These are phyloP conservation scores for Microglena sp. DNA, from an alignment of 139 green algal species.

Conservation along the genomic window DNA sequence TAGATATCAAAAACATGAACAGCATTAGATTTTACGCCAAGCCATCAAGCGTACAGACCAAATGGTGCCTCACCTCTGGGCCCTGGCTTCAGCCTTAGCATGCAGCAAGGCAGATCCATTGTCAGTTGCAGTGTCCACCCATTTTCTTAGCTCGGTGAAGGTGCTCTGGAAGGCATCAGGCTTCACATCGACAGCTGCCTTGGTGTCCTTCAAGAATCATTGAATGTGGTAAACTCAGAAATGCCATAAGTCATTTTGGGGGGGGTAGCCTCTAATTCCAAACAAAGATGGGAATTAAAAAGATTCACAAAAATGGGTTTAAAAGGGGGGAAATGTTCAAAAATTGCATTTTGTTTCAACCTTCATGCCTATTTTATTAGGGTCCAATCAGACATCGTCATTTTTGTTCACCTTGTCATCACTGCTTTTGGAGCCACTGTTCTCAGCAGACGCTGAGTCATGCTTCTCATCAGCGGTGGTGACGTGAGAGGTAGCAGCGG, in stretches of 20 bases:
- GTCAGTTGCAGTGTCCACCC: slow-evolving; percentile 7
- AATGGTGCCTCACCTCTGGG: no score
- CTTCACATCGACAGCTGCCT: background rate
- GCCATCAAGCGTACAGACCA: no score
- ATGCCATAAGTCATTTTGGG: background rate
- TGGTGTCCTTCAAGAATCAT: no score
- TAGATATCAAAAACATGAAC: no score
- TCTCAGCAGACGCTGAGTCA: background rate
- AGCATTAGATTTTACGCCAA: no score
- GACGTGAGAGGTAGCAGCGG: background rate
- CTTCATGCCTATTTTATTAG: no score
- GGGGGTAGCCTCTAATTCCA: no score
- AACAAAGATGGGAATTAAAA: no score
- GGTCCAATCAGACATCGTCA: no score
- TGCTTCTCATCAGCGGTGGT: background rate
- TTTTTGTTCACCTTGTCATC: background rate
- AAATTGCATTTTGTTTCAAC: no score
- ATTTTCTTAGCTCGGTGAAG: slow-evolving; percentile 14
- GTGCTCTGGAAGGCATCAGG: slow-evolving; percentile 3
- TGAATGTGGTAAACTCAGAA: background rate
- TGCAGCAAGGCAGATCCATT: background rate
- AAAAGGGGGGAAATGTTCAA: background rate
- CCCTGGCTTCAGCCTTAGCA: background rate
- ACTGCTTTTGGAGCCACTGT: background rate
- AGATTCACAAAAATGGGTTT: no score